Base-by-base conservation (phyloP, 192 early-diverging fungal species). In the Gaertneriomyces semiglobifer region DNA sequence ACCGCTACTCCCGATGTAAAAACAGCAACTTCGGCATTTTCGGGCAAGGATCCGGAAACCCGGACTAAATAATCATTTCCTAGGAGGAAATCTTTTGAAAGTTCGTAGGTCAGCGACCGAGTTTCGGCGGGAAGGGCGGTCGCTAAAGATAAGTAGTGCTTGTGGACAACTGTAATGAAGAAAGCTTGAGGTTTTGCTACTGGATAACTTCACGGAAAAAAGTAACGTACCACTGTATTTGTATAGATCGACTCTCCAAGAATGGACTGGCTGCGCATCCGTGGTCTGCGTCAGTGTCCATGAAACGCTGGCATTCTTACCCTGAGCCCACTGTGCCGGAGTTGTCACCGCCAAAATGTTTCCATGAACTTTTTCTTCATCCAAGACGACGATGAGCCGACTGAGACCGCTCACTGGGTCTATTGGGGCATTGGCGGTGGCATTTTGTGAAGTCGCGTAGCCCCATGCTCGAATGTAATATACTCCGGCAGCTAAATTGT, bases 381-480 rank as follows among this genome's bases (percentile, higher is more conserved):
- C 63, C 19, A 39, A 14, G 14, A 66, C 55, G 5, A 33, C 40
- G 14, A 58, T 41, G 40, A 44, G 52, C 16, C 16, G 33, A 8
- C 19, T 44, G 11, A 58, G 16, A 16, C 65, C 65, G 51, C 65
- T 66, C 54, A 58, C 41, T 40, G 65, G 65, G 18, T 59, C 54
- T 14, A 66, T 46, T 6, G 41, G 1, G 20, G 44, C 45, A 40
- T 39, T 58, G 11, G 45, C 53, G 12, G 55, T 25, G 4, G 12
- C 55, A n/a, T 52, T 5, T 14, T 7, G 6, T 3, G 65, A n/a
- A n/a, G 25, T 41, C 9, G 12, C 42, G 39, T 20, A 58, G 4
- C 54, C 65, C 65, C 65, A 66, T 43, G 47, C 53, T 4, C 65
- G 53, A 19, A 66, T 20, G 38, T 58, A 66, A 42, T 66, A 66